Base-by-base conservation (phyloP, 257 asterid genomes). In the Jasminum sambac region DNA sequence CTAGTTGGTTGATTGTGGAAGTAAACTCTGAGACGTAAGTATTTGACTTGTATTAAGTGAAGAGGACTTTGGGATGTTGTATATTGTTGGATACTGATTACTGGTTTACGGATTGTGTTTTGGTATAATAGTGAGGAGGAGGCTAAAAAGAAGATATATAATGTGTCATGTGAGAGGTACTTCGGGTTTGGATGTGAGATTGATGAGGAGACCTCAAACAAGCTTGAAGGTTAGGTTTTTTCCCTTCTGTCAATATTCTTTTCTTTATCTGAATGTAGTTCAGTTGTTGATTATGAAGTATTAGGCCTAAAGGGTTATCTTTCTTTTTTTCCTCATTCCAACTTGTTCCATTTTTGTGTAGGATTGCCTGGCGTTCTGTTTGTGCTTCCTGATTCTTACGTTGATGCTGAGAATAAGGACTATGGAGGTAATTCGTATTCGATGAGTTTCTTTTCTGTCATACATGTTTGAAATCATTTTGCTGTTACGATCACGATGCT, bases 311-410 rank as follows among this genome's bases (percentile, higher is more conserved):
- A 13, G 12, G 13, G 8, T n/a, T n/a, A n/a, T 4, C 1, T 40
- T n/a, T 43, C n/a, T 44, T 8, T 11, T 17, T 76, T 8, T 24
- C 30, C 12, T 34, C 43, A 60, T 10, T 55, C 36, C 30, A 21
- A 34, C 16, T 43, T 38, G 61, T 65, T 41, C 26, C 58, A 0
- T 64, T 40, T 48, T 11, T 63, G 0, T 70, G 74, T 91, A 94
- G 98, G 96, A 65, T 36, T 91, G 83, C 96, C 96, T 23, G 99
- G 99, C 39, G 98, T 94, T 76, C 89, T 94, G 39, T 94, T 94
- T 79, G 98, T 94, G 73, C 90, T 94, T 46, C 98, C 98, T 0
- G 99, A 94, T 80, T 94, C 99, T n/a, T 94, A 91, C 77, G 99
- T 94, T 60, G 99, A 94, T 75, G 84, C 98, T 2, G 99, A 91